A percentile compares a stretch with the other conserved stretches of the same genome.
Conservation (phyloP, 345 rosid genomes). For the Linum usitatissimum region DNA sequence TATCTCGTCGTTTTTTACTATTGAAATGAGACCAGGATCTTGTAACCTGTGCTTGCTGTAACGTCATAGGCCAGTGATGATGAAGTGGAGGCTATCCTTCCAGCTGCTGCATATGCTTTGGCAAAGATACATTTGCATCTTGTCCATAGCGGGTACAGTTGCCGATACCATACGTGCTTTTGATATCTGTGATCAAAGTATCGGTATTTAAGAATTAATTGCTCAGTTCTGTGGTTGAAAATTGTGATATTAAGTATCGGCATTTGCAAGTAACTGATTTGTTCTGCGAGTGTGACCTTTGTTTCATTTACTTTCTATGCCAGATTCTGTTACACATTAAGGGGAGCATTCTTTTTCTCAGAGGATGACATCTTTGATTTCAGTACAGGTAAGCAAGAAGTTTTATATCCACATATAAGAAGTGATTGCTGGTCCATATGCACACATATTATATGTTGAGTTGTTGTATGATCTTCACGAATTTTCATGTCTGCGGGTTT, state of each 20-base stretch:
- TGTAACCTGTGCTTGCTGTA: conserved; percentile 10
- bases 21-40: background rate
- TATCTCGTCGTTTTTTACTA: background rate
- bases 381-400: conserved; percentile 42
- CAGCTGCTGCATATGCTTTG: conserved; percentile 77
- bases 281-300: background rate
- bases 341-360: conserved; percentile 87
- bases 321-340: conserved; percentile 92
- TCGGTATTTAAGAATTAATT: background rate
- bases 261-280: too few species aligned
- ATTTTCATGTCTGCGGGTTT: too few species aligned
- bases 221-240: background rate
- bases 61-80: conserved; percentile 68
- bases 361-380: conserved; percentile 83
- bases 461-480: too few species aligned
- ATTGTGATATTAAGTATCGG: too few species aligned
- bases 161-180: background rate
- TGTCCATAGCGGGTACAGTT: conserved; percentile 72
- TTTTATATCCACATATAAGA: background rate
- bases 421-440: background rate
- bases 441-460: background rate
- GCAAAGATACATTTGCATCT: conserved; percentile 93
- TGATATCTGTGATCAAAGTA: background rate
- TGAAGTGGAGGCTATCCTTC: conserved; percentile 79
- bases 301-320: conserved; percentile 8